Conservation (phyloP, 352 stramenopile species). For the Globisporangium alternatum region DNA sequence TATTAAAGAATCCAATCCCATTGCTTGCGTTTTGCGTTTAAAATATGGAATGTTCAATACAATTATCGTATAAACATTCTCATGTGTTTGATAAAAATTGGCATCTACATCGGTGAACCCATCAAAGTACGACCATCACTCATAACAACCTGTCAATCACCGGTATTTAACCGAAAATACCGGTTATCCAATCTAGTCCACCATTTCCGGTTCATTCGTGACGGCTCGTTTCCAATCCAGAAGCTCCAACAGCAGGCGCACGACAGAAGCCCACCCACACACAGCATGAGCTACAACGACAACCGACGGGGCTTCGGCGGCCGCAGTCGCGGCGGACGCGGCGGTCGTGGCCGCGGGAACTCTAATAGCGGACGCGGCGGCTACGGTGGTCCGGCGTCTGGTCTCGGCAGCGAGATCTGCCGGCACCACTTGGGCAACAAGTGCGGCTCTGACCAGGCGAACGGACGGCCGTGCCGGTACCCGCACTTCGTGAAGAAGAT, state of each 20-base stretch:
- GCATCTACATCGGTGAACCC: no score
- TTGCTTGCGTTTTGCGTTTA: no score
- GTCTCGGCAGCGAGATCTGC: slow-evolving; percentile 60
- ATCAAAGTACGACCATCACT: no score
- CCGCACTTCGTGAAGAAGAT: slow-evolving; percentile 86
- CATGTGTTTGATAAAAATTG: no score
- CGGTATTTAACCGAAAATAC: neutral
- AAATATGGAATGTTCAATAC: neutral
- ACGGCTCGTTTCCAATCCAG: slow-evolving; percentile 8
- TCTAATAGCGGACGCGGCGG: slow-evolving; percentile 32
- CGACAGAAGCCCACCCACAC: neutral
- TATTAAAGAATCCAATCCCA: no score
- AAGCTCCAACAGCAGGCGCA: neutral
- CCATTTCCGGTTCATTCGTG: neutral
- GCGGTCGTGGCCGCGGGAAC: slow-evolving; percentile 31
- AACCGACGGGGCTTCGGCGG: slow-evolving; percentile 59
- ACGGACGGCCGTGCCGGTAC: slow-evolving; percentile 64
- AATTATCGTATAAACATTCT: neutral
- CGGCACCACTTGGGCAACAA: slow-evolving; percentile 62
- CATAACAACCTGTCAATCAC: neutral
- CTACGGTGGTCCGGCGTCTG: slow-evolving; percentile 26
- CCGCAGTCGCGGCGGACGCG: slow-evolving; percentile 38
- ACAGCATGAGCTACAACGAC: slow-evolving; percentile 63
- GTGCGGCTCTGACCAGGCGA: slow-evolving; percentile 46
- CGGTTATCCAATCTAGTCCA: neutral